Evolutionary conservation across 345 rosid species (phyloP).

Genomic region (Brassica cretica): DNA sequence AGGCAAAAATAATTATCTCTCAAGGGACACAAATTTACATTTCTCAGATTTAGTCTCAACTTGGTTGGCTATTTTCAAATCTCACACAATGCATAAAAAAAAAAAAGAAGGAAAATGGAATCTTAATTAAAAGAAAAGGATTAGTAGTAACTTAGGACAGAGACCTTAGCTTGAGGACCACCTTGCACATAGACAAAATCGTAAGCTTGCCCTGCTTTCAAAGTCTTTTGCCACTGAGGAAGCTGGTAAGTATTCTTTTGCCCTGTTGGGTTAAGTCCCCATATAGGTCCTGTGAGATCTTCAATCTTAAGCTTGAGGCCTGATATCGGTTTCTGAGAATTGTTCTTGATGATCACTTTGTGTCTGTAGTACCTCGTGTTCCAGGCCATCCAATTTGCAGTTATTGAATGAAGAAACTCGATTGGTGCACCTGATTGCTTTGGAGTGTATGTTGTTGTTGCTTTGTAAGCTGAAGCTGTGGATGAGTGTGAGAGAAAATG

Average conservation of each 20-base stretch:
- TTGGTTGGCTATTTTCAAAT: slow-evolving; percentile 22
- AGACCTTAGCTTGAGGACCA: slow-evolving; percentile 74
- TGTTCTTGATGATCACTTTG: slow-evolving; percentile 69
- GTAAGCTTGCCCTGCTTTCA: slow-evolving; percentile 51
- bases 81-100: not conserved
- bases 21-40: slow-evolving; percentile 34
- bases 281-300: slow-evolving; percentile 59
- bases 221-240: slow-evolving; percentile 49
- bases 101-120: not conserved
- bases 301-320: slow-evolving; percentile 53
- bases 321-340: slow-evolving; percentile 47
- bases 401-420: slow-evolving; percentile 68
- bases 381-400: slow-evolving; percentile 54
- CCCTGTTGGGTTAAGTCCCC: slow-evolving; percentile 60
- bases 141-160: slow-evolving; percentile 59
- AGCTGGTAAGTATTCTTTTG: slow-evolving; percentile 55
- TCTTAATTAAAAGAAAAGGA: not conserved
- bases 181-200: slow-evolving; percentile 70
- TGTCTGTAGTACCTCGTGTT: slow-evolving; percentile 57
- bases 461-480: slow-evolving; percentile 40
- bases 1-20: not conserved
- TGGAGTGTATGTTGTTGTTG: slow-evolving; percentile 32
- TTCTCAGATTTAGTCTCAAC: slow-evolving; percentile 26
- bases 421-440: slow-evolving; percentile 43
- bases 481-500: not conserved